Evolutionary conservation across 2,329 filamentous ascomycete species (phyloP), one percentile per base, ranked within the genome.

Genomic region (Ceratocystiopsis brevicomis): DNA sequence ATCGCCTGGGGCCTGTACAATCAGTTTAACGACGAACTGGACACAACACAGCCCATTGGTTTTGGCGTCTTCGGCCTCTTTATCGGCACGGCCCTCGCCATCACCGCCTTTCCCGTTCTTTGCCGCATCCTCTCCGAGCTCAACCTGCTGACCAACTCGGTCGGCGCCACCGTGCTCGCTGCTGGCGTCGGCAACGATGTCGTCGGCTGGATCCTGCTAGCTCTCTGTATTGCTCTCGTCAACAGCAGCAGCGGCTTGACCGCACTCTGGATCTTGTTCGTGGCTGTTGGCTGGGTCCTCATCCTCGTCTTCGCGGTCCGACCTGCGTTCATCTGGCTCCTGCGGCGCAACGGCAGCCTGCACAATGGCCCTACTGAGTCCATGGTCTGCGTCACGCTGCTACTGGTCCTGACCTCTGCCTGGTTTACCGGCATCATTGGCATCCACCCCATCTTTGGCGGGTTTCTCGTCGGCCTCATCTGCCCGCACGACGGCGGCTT

Each of bases 141-240:
- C 43, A 90, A 94, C 53, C 67, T 96, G 41, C 75, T 96, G 5
- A 65, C 72, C 44, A 90, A 85, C 2, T 73, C 79, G 1, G 87
- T 94, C 6, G 87, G 87, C 54, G 74, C 94, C 34, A 92, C 92
- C 35, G 82, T 87, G 2, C 68, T 95, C 10, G 86, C 87, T 3
- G 87, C 87, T 6, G 88, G 88, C 42, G 86, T 95, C 14, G 85
- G 84, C 1, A 95, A 96, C 56, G 88, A 96, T 55, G 85, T 90
- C 15, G 75, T 81, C 4, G 83, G 84, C 45, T 96, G 88, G 88
- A 79, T 95, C 50, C 66, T 96, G 15, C 76, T 96, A 19, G 88
- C 88, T 0, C 77, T 96, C 25, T 95, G 88, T 51, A 87, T 96
- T 33, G 83, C 88, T 0, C 69, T 96, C 21, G 87, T 94, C 53